A percentile compares a stretch with the other conserved stretches of the same genome.
phyloP scores from a whole-genome alignment of 306 rosid genomes.

The Rubus idaeus region DNA sequence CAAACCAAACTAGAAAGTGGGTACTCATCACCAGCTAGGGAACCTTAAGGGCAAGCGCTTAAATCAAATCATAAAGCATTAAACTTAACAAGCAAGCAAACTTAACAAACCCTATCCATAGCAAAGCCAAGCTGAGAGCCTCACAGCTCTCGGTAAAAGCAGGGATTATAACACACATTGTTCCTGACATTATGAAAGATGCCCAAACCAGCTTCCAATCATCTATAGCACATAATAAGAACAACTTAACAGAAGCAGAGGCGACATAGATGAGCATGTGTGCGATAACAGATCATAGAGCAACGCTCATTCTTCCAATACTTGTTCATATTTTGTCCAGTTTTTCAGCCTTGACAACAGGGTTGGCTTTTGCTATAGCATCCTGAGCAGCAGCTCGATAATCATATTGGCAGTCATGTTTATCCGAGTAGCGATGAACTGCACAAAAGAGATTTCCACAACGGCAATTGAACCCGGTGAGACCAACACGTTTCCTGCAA shows the following conservation, averaged over 20 bases:
- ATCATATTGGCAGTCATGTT: conserved; percentile 39
- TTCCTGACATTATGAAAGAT: conserved; percentile 6
- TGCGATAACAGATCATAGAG: conserved; percentile 8
- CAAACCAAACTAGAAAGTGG: background rate
- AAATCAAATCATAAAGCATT: background rate
- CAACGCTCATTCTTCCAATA: background rate
- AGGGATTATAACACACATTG: conserved; percentile 14
- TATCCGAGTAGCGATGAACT: conserved; percentile 41
- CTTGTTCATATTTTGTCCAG: conserved; percentile 37
- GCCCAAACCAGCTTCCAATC: conserved; percentile 21
- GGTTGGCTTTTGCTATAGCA: conserved; percentile 49
- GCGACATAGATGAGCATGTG: conserved; percentile 19
- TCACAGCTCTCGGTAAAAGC: background rate
- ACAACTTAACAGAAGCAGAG: conserved; percentile 17
- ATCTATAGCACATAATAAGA: conserved; percentile 7
- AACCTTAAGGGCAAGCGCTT: background rate
- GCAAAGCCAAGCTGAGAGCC: background rate
- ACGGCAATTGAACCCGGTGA: conserved; percentile 43
- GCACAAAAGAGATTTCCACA: conserved; percentile 46
- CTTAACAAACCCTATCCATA: background rate
- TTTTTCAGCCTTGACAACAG: conserved; percentile 43
- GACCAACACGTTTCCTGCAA: conserved; percentile 46
- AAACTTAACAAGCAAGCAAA: background rate
- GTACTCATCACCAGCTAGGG: too few relatives aligned
- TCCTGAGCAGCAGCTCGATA: conserved; percentile 31